Percentiles rank a stretch among this genome's conserved stretches.
These are phyloP conservation scores for Blastomyces percursus DNA, from an alignment of 2,329 filamentous ascomycete species.

Conservation along the genomic window DNA sequence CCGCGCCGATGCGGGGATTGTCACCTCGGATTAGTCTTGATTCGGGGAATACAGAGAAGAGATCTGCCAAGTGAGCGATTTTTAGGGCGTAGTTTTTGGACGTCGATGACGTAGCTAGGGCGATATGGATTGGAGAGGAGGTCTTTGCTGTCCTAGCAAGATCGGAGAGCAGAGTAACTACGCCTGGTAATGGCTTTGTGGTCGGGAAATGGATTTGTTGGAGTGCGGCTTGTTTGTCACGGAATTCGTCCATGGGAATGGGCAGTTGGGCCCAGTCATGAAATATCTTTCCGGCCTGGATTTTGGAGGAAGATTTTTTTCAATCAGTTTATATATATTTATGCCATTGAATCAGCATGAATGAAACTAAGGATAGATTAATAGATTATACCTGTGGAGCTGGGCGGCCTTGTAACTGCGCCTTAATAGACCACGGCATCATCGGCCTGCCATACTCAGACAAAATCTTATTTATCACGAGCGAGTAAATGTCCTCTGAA, in stretches of 20 bases:
- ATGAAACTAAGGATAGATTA: neutral
- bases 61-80: slow-evolving; percentile 44
- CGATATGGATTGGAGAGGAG: slow-evolving; percentile 55
- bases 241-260: slow-evolving; percentile 59
- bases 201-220: slow-evolving; percentile 63
- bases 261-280: slow-evolving; percentile 78
- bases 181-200: slow-evolving; percentile 68
- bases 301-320: neutral
- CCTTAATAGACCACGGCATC: slow-evolving; percentile 92
- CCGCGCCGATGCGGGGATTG: slow-evolving; percentile 62
- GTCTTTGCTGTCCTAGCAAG: slow-evolving; percentile 26
- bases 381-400: slow-evolving; percentile 38
- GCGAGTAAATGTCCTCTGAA: slow-evolving; percentile 81
- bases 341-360: neutral
- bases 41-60: slow-evolving; percentile 52
- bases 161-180: slow-evolving; percentile 51
- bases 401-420: slow-evolving; percentile 64
- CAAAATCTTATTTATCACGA: slow-evolving; percentile 72
- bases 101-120: slow-evolving; percentile 74
- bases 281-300: slow-evolving; percentile 51
- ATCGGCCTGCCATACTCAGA: slow-evolving; percentile 58
- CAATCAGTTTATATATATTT: neutral
- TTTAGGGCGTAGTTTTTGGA: slow-evolving; percentile 65
- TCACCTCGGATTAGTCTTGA: slow-evolving; percentile 75
- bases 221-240: slow-evolving; percentile 46